Base-by-base conservation (phyloP, 106 monocot genomes). In the Dioscorea zingiberensis region DNA sequence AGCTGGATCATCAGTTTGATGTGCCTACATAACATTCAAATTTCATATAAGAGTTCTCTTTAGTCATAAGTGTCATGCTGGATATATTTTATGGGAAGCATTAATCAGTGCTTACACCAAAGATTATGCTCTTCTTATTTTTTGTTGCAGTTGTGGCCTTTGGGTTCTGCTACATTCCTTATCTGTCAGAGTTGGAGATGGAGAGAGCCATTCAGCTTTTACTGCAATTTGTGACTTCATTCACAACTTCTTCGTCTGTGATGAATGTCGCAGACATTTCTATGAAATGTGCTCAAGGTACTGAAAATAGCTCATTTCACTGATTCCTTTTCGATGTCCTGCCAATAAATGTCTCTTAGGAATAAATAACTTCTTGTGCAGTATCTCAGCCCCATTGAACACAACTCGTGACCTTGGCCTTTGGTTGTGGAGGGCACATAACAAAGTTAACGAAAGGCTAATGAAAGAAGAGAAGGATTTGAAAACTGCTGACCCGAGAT, bases 111-210 rank as follows among this genome's bases (percentile, higher is more conserved):
- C 0, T 30, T 1, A 38, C 38, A 8, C 38, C 38, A 38, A 38
- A 38, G 38, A 8, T 38, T 38, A 38, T 1, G 38, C 38, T 38
- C 38, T 38, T 38, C 38, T 38, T 38, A 38, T 38, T 51, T 51
- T 7, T 63, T 64, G 8, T 59, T 85, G 64, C 83, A 99, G 98
- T 64, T 99, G 98, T 65, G 98, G 98, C 47, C 82, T 99, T 10
- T 99, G 98, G 98, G 81, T 99, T 60, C 76, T 99, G 21, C 49
- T 99, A 19, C 98, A 99, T 64, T 89, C 98, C 17, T 79, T 99
- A 12, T 76, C 86, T 58, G 84, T 93, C 47, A 74, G 89, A 76
- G 89, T 84, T 54, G 81, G 69, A 48, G 93, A 99, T 83, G 98
- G 89, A 74, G 98, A 99, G 71, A 89, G 89, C 69, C 77, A 87